phyloP scores from a whole-genome alignment of 345 rosid species.

The Rhizophora mangle region DNA sequence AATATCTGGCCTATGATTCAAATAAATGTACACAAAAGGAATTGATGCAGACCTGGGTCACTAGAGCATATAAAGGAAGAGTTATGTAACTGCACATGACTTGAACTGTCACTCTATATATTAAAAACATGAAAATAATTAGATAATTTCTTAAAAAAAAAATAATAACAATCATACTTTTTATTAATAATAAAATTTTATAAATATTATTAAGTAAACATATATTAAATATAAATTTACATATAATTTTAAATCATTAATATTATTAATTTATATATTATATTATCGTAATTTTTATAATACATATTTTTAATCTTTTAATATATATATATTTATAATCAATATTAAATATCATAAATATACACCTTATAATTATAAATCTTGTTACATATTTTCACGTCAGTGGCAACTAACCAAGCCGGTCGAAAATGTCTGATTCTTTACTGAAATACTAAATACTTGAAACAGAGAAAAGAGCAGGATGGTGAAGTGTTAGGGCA shows the following conservation, averaged over 20 bases:
- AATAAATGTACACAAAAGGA: not conserved
- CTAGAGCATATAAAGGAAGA: slow-evolving; percentile 42
- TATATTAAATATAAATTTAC: too few relatives aligned
- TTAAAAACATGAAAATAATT: not conserved
- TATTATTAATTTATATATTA: too few relatives aligned
- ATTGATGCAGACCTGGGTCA: slow-evolving; percentile 23
- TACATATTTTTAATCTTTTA: too few relatives aligned
- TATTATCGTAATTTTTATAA: too few relatives aligned
- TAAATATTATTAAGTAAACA: too few relatives aligned
- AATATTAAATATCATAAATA: too few relatives aligned
- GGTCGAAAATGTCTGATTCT: not conserved
- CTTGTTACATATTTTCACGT: too few relatives aligned
- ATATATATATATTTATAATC: too few relatives aligned
- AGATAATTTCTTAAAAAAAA: not conserved
- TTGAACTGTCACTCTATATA: slow-evolving; percentile 34
- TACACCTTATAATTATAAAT: too few relatives aligned
- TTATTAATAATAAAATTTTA: not conserved
- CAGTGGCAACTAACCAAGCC: too few relatives aligned
- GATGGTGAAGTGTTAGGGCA: not conserved
- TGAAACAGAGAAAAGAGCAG: not conserved
- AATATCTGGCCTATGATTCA: not conserved
- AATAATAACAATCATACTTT: not conserved
- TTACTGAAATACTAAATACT: too few relatives aligned
- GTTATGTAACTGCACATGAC: slow-evolving; percentile 43
- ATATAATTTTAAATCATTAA: too few relatives aligned